Percentiles rank a stretch among this genome's conserved stretches.
phyloP scores from a whole-genome alignment of 352 stramenopile species.

The Pythium periplocum region DNA sequence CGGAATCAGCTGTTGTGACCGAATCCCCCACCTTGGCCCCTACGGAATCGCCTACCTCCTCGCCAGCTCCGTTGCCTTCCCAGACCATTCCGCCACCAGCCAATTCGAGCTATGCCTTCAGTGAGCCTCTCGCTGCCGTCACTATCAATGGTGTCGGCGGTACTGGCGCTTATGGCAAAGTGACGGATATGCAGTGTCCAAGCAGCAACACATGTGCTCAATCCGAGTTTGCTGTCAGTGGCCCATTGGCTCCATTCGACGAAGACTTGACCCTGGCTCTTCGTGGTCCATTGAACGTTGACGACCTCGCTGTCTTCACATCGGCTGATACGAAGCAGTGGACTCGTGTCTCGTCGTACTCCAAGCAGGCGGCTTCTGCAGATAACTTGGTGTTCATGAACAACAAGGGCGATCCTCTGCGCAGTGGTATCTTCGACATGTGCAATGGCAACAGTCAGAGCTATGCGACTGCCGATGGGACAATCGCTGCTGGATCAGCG shows the following conservation, averaged over 20 bases:
- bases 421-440: constrained; percentile 31
- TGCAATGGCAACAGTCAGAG: constrained; percentile 41
- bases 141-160: constrained; percentile 27
- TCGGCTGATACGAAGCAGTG: constrained; percentile 9
- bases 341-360: constrained; percentile 29
- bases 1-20: neutral
- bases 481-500: constrained; percentile 4
- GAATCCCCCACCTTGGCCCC: neutral
- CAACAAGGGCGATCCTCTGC: constrained; percentile 31
- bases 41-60: neutral
- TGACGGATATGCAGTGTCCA: constrained; percentile 24
- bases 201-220: constrained; percentile 14
- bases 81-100: neutral
- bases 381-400: constrained; percentile 54
- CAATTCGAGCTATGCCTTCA: constrained; percentile 5
- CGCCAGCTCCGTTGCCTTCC: constrained; percentile 1
- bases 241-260: constrained; percentile 32
- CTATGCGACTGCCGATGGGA: constrained; percentile 30
- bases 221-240: constrained; percentile 21
- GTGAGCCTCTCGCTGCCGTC: constrained; percentile 14
- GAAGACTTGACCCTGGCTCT: constrained; percentile 41
- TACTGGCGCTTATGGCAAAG: constrained; percentile 26
- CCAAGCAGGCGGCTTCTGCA: constrained; percentile 8
- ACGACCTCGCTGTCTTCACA: constrained; percentile 39
- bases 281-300: constrained; percentile 32